Evolutionary conservation across 2,329 filamentous ascomycete species (phyloP).

Genomic region (Huntiella omanensis): DNA sequence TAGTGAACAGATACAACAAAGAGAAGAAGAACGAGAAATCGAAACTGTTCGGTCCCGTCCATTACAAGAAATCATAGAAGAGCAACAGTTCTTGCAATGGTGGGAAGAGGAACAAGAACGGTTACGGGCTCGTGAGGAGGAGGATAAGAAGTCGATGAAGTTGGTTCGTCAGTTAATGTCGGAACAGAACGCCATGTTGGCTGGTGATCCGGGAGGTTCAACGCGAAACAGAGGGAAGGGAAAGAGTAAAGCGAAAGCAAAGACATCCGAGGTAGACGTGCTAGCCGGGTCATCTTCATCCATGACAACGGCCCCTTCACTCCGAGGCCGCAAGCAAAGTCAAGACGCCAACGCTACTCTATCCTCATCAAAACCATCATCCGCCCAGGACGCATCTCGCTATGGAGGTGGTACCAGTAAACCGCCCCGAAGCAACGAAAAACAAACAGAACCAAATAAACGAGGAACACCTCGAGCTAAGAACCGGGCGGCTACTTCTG

Average conservation of each 20-base stretch:
- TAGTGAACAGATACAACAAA: slow-evolving; percentile 48
- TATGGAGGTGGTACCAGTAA: neutral
- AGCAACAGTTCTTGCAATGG: slow-evolving; percentile 94
- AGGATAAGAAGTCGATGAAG: slow-evolving; percentile 6
- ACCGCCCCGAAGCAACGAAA: neutral
- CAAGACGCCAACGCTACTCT: neutral
- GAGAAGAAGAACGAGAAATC: slow-evolving; percentile 58
- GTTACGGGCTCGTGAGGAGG: slow-evolving; percentile 41
- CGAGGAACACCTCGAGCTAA: neutral
- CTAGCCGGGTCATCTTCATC: neutral
- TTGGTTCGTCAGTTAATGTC: slow-evolving; percentile 5
- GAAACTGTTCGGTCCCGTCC: slow-evolving; percentile 78
- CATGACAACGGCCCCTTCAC: neutral
- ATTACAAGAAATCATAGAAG: slow-evolving; percentile 84
- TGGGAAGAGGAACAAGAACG: slow-evolving; percentile 73
- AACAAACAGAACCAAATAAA: neutral
- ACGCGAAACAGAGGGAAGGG: neutral
- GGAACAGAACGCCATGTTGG: neutral
- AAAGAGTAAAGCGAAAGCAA: slow-evolving; percentile 3
- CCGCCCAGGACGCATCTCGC: neutral
- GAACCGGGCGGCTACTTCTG: neutral
- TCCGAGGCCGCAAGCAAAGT: neutral
- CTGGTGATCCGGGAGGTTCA: neutral
- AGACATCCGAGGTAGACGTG: neutral
- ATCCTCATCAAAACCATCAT: neutral